A percentile compares a stretch with the other conserved stretches of the same genome.
Evolutionary conservation across 2,329 filamentous ascomycete genomes (phyloP).

Genomic region (Aspergillus novofumigatus): DNA sequence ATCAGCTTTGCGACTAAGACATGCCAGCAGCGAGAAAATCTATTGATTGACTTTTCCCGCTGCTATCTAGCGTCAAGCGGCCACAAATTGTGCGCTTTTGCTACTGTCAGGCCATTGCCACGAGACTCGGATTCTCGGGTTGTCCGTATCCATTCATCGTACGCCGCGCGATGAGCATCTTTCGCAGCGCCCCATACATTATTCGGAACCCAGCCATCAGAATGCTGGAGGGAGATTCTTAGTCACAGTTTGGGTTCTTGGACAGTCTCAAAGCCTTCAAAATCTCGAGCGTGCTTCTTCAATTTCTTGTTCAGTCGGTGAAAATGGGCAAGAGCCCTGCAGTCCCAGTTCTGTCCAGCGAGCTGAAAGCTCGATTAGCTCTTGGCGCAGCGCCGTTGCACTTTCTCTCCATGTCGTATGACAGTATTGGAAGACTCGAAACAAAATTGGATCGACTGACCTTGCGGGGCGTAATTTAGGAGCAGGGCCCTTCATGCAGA

Average conservation of each 20-base stretch:
- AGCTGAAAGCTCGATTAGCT: slow-evolving; percentile 27
- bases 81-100: slow-evolving; percentile 24
- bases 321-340: slow-evolving; percentile 23
- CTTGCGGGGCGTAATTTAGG: slow-evolving; percentile 24
- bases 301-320: slow-evolving; percentile 22
- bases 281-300: slow-evolving; percentile 19
- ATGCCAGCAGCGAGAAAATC: too few relatives aligned
- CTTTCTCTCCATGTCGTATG: slow-evolving; percentile 28
- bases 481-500: slow-evolving; percentile 17
- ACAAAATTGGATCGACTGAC: slow-evolving; percentile 23
- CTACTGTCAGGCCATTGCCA: slow-evolving; percentile 19
- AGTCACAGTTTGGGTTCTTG: slow-evolving; percentile 29
- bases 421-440: slow-evolving; percentile 30
- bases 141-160: slow-evolving; percentile 25
- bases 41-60: too few relatives aligned
- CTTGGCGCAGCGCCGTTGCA: slow-evolving; percentile 24
- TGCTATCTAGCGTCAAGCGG: slow-evolving; percentile 19
- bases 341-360: slow-evolving; percentile 24
- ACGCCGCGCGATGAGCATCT: slow-evolving; percentile 24
- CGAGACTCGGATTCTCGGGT: slow-evolving; percentile 18
- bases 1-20: too few relatives aligned
- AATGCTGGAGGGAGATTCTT: slow-evolving; percentile 19
- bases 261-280: slow-evolving; percentile 28
- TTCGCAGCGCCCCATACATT: slow-evolving; percentile 26
- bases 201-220: slow-evolving; percentile 31